phyloP scores from a whole-genome alignment of 768 basidiomycete genomes.

The Thelephora ganbajun region DNA sequence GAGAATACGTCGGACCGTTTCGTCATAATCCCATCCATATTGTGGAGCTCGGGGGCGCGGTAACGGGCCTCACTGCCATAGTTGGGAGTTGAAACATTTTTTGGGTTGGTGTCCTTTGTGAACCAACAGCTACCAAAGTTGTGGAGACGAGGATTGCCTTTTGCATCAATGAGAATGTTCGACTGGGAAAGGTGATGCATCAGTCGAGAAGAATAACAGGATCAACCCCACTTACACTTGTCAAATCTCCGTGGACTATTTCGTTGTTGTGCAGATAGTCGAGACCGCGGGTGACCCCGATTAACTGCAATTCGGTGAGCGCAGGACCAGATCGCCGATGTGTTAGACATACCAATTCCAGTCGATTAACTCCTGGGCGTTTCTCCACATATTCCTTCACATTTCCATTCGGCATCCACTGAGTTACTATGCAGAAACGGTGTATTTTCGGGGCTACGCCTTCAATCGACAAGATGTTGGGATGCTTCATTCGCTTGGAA shows the following conservation, averaged over 20 bases:
- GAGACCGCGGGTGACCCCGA: slow-evolving; percentile 1
- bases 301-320: not conserved
- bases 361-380: too few relatives aligned
- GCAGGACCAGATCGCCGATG: not conserved
- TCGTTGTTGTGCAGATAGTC: too few relatives aligned
- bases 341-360: too few relatives aligned
- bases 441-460: too few relatives aligned
- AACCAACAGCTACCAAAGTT: not conserved
- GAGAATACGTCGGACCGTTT: too few relatives aligned
- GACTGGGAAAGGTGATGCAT: not conserved
- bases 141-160: too few relatives aligned
- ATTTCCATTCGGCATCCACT: slow-evolving; percentile 1
- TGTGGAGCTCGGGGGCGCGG: too few relatives aligned
- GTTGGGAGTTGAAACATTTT: not conserved
- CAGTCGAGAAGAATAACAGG: not conserved
- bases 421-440: slow-evolving; percentile 3
- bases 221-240: slow-evolving; percentile 1
- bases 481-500: not conserved
- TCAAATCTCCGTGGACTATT: too few relatives aligned
- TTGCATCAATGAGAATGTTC: too few relatives aligned
- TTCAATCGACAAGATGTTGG: not conserved
- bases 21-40: too few relatives aligned
- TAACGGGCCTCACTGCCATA: too few relatives aligned
- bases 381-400: slow-evolving; percentile 1
- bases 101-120: not conserved